A percentile compares a stretch with the other conserved stretches of the same genome.
Evolutionary conservation across 176 grass and related monocot species (phyloP).

Genomic region (Elymus sibiricus): DNA sequence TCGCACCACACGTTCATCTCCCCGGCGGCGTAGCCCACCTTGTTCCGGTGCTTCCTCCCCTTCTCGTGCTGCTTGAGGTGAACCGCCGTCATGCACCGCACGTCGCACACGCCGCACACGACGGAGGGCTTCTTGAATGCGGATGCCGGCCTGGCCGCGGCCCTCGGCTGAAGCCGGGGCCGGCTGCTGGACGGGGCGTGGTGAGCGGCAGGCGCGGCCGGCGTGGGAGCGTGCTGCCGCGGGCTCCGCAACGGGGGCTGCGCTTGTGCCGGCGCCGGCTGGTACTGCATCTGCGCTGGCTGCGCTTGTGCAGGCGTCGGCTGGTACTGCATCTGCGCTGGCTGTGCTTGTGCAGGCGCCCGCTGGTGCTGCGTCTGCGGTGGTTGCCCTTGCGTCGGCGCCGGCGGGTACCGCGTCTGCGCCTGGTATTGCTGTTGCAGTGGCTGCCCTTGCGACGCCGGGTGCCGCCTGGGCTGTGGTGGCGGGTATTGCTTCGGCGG

Average conservation of each 20-base stretch:
- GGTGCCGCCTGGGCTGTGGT: too few species aligned
- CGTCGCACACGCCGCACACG: slow-evolving; percentile 24
- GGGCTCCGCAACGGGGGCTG: not conserved
- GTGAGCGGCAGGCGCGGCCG: not conserved
- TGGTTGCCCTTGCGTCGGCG: not conserved
- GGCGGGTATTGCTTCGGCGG: not conserved
- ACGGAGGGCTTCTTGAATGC: slow-evolving; percentile 2
- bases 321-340: not conserved
- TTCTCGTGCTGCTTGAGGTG: slow-evolving; percentile 37
- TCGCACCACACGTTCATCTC: slow-evolving; percentile 39
- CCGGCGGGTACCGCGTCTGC: not conserved
- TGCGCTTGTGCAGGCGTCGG: not conserved
- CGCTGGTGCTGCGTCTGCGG: not conserved
- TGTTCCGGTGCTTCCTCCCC: slow-evolving; percentile 39
- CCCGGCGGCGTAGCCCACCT: slow-evolving; percentile 23
- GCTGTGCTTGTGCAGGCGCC: not conserved
- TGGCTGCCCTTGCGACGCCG: too few species aligned
- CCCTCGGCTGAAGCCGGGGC: not conserved
- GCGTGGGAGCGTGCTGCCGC: not conserved
- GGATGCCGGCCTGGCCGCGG: not conserved
- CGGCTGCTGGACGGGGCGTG: not conserved
- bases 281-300: not conserved
- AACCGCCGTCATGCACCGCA: slow-evolving; percentile 34
- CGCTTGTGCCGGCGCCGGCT: not conserved
- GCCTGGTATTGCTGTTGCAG: too few species aligned